phyloP scores from a whole-genome alignment of 305 asterid genomes.

The Fraxinus greggii region DNA sequence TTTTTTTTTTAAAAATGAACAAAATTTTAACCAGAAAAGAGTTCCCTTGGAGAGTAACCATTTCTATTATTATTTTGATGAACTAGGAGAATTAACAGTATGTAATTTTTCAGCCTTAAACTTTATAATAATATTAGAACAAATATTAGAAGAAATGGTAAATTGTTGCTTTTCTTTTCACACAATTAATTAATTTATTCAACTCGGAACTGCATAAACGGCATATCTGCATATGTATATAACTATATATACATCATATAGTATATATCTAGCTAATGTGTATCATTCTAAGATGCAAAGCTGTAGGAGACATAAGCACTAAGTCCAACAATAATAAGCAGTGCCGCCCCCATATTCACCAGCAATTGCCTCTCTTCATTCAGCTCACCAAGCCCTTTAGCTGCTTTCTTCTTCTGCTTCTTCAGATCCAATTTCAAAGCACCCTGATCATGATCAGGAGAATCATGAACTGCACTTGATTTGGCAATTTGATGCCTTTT shows the following conservation, averaged over 20 bases:
- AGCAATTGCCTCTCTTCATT: conserved; percentile 63
- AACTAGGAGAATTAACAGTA: background rate
- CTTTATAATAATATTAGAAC: background rate
- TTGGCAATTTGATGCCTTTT: conserved; percentile 10
- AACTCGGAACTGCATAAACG: background rate
- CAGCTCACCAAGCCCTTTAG: conserved; percentile 39
- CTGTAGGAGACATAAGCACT: conserved; percentile 48
- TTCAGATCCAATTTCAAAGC: conserved; percentile 21
- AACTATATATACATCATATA: background rate
- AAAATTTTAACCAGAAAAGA: background rate
- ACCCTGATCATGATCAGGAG: background rate
- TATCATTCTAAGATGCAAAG: conserved; percentile 28
- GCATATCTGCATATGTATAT: background rate
- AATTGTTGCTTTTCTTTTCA: background rate
- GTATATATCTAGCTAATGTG: conserved; percentile 1
- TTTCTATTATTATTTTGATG: background rate
- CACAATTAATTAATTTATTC: background rate
- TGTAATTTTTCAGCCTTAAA: background rate
- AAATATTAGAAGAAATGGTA: background rate
- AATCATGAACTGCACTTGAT: conserved; percentile 7
- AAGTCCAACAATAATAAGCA: conserved; percentile 65
- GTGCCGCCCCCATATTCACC: conserved; percentile 63
- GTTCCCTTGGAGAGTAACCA: background rate
- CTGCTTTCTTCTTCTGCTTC: conserved; percentile 35
- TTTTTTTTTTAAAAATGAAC: background rate